Evolutionary conservation across 2,329 filamentous ascomycete genomes (phyloP), one percentile per base, ranked within the genome.

Genomic region (Tetracladium maxilliforme): DNA sequence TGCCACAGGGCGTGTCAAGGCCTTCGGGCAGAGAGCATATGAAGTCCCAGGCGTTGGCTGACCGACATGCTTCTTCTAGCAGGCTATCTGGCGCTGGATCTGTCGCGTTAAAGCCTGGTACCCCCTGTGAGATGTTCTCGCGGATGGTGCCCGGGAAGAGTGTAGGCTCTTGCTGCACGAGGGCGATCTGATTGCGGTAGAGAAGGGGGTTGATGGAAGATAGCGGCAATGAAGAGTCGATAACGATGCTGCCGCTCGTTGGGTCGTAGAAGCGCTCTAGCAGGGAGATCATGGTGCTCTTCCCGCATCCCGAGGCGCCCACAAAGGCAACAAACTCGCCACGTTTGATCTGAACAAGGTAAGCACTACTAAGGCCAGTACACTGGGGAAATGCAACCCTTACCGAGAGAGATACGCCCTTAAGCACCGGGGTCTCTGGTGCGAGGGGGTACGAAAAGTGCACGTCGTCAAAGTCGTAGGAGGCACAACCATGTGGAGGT

Each of bases 151-250:
- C 66, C 14, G 63, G 54, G 35, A 72, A 72, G 5, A 72, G 48
- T 17, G 59, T 56, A 11, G 56, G 56, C 23, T 71, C 64, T 33
- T 73, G 68, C 0, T 63, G 58, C 2, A 72, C 65, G 1, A 71
- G 50, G 5, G 61, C 59, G 17, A 70, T 60, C 25, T 56, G 45
- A 30, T 64, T 51, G 10, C 65, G 56, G 39, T 70, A 64, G 18
- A 84, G 84, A 50, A 92, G 93, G 41, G 80, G 78, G 41, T 94
- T 94, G 70, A 93, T 76, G 7, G 52, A 38, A 2, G 49, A 45
- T 6, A 55, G 50, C 6, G 54, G 49, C 6, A 51, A 43, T 8
- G 43, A 44, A 4, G 39, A 40, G 23, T 47, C 45, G 6, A 52
- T 26, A 1, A 43, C 21, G 14, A 51, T 33, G 5, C 29, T 28